Conservation (phyloP, 805 yeast genomes). For the Candida sanyiensis region DNA sequence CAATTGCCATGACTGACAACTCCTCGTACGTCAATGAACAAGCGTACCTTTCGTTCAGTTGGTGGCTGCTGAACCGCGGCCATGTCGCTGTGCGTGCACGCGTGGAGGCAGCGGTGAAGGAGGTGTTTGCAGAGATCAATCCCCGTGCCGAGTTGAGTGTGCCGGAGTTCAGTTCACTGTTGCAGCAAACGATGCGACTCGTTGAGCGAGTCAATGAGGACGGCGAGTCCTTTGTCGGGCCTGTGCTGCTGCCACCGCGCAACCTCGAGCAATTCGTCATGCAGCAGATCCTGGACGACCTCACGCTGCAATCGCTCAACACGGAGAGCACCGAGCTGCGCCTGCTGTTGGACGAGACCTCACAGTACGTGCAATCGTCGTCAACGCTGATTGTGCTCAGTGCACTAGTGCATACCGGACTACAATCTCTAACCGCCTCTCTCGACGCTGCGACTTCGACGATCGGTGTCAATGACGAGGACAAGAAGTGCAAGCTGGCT, state of each 20-base stretch:
- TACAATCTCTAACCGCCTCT: slow-evolving; percentile 30
- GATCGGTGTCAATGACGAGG: slow-evolving; percentile 11
- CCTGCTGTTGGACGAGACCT: slow-evolving; percentile 37
- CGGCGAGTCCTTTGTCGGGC: slow-evolving; percentile 22
- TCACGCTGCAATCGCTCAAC: slow-evolving; percentile 29
- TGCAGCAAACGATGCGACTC: slow-evolving; percentile 35
- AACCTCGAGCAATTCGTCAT: slow-evolving; percentile 49
- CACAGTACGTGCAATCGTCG: slow-evolving; percentile 36
- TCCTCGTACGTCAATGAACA: slow-evolving; percentile 56
- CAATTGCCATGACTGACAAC: slow-evolving; percentile 18
- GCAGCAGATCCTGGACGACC: slow-evolving; percentile 44
- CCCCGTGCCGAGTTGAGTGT: slow-evolving; percentile 69
- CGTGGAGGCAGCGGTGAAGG: slow-evolving; percentile 51
- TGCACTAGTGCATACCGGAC: slow-evolving; percentile 30
- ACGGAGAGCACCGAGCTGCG: slow-evolving; percentile 28
- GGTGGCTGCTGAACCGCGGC: slow-evolving; percentile 93
- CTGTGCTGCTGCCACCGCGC: slow-evolving; percentile 43
- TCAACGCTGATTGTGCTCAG: slow-evolving; percentile 29
- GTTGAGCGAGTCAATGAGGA: slow-evolving; percentile 25
- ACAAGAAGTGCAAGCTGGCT: slow-evolving; percentile 49
- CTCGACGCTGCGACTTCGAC: slow-evolving; percentile 17
- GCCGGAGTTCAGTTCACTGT: slow-evolving; percentile 48
- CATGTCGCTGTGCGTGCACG: slow-evolving; percentile 54
- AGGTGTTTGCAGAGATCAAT: slow-evolving; percentile 55
- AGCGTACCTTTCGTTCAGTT: slow-evolving; percentile 76